phyloP scores from a whole-genome alignment of 2,329 filamentous ascomycete species.

The Neofusicoccum cordaticola region DNA sequence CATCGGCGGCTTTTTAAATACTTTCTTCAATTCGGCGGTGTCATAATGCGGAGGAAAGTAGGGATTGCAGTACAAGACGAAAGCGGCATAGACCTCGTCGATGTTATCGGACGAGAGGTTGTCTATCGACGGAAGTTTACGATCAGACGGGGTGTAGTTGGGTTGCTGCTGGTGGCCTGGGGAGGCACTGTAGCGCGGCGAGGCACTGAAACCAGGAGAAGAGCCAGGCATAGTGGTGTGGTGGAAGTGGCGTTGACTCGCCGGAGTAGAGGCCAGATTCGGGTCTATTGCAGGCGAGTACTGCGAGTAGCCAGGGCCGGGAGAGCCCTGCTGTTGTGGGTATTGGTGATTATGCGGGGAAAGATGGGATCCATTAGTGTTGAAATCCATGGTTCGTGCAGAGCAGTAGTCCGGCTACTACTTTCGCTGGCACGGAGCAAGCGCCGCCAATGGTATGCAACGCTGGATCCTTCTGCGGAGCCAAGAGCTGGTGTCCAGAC shows the following conservation, averaged over 20 bases:
- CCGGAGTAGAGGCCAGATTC: neutral
- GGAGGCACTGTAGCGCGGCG: conserved; percentile 38
- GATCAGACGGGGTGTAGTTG: conserved; percentile 44
- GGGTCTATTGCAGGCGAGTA: conserved; percentile 9
- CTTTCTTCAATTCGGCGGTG: conserved; percentile 67
- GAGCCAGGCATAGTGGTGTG: conserved; percentile 26
- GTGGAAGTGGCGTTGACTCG: conserved; percentile 31
- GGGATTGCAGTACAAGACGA: conserved; percentile 90
- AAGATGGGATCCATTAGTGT: conserved; percentile 23
- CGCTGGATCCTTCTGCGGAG: neutral
- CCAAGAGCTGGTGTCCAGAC: conserved; percentile 13
- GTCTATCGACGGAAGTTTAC: conserved; percentile 62
- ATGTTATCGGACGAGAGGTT: conserved; percentile 66
- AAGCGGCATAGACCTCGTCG: conserved; percentile 77
- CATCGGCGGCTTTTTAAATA: conserved; percentile 76
- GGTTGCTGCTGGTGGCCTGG: conserved; percentile 33
- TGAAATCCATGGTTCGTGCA: conserved; percentile 11
- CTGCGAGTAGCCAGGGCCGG: conserved; percentile 26
- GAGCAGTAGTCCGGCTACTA: neutral
- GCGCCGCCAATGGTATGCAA: neutral
- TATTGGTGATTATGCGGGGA: conserved; percentile 33
- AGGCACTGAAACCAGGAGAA: conserved; percentile 23
- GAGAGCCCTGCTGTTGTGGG: conserved; percentile 27
- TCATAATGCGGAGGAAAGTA: conserved; percentile 68
- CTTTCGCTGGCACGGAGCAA: neutral